These are phyloP conservation scores for Nepenthes gracilis DNA, from an alignment of 148 eudicot species.

Conservation along the genomic window DNA sequence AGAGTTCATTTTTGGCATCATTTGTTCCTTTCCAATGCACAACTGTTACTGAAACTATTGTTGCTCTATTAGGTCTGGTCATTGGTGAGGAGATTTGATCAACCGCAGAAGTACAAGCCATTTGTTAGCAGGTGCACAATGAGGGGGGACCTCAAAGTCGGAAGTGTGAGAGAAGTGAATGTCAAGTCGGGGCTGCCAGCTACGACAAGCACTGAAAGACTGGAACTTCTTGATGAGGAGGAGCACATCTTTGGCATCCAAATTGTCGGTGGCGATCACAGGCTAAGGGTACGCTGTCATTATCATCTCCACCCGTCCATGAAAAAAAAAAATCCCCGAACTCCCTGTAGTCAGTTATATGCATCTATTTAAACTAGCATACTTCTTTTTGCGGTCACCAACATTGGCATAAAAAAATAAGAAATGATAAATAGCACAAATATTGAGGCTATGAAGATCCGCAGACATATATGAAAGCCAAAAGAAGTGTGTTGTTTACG, in stretches of 20 bases:
- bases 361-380: not conserved
- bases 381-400: too few relatives aligned
- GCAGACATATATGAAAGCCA: too few relatives aligned
- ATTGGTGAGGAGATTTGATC: constrained; percentile 56
- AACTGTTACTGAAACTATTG: not conserved
- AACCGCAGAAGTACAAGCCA: constrained; percentile 62
- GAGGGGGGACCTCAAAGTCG: constrained; percentile 45
- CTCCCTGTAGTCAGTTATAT: not conserved
- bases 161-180: constrained; percentile 57
- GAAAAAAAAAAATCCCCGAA: not conserved
- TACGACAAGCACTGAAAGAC: constrained; percentile 53
- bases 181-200: constrained; percentile 65
- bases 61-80: constrained; percentile 39
- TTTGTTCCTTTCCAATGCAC: not conserved
- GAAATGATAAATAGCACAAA: too few relatives aligned
- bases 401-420: too few relatives aligned
- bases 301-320: not conserved
- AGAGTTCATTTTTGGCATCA: not conserved
- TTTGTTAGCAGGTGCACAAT: constrained; percentile 46
- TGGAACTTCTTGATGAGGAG: constrained; percentile 49
- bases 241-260: constrained; percentile 47
- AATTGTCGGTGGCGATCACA: constrained; percentile 58
- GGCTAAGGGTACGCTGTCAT: constrained; percentile 27
- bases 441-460: too few relatives aligned
- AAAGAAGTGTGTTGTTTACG: too few relatives aligned